Conservation (phyloP, 2,329 filamentous ascomycete genomes). For the Cyclaneusma minus region DNA sequence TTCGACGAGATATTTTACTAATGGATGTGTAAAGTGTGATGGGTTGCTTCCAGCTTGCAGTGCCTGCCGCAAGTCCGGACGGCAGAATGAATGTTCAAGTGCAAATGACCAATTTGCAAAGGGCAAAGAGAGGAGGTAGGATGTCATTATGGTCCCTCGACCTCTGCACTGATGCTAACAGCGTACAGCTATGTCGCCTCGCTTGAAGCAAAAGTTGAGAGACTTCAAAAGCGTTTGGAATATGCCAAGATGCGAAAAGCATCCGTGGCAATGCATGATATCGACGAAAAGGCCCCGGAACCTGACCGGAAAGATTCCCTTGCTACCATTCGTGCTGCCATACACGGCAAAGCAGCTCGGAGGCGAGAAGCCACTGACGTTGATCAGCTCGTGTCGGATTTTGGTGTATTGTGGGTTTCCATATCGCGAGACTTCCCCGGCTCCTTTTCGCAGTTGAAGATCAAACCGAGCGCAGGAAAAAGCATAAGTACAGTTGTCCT, state of each 20-base stretch:
- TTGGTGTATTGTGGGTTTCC: conserved; percentile 63
- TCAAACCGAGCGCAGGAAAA: too few species aligned
- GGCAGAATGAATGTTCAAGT: conserved; percentile 75
- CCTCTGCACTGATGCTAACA: conserved; percentile 7
- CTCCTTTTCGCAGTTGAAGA: conserved; percentile 6
- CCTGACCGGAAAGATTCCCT: conserved; percentile 49
- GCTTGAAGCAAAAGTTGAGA: conserved; percentile 80
- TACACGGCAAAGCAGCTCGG: conserved; percentile 47
- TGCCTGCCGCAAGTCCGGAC: conserved; percentile 83
- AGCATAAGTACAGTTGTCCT: background rate
- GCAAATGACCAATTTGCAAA: conserved; percentile 92
- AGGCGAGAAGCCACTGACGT: conserved; percentile 69
- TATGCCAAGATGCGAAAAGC: conserved; percentile 57
- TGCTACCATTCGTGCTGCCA: conserved; percentile 43
- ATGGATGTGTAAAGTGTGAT: conserved; percentile 48
- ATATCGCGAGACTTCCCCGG: conserved; percentile 1
- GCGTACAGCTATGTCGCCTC: conserved; percentile 68
- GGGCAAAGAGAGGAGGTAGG: conserved; percentile 78
- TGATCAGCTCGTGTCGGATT: conserved; percentile 83
- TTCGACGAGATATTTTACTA: conserved; percentile 5
- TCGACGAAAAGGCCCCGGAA: conserved; percentile 28
- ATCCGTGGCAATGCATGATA: conserved; percentile 50
- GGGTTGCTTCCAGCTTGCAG: conserved; percentile 91
- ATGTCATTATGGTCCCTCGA: too few species aligned
- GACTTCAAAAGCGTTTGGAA: conserved; percentile 63